Percentiles rank a stretch among this genome's conserved stretches.
Conservation (phyloP, 202 grass and related monocot genomes). For the Panicum virgatum region DNA sequence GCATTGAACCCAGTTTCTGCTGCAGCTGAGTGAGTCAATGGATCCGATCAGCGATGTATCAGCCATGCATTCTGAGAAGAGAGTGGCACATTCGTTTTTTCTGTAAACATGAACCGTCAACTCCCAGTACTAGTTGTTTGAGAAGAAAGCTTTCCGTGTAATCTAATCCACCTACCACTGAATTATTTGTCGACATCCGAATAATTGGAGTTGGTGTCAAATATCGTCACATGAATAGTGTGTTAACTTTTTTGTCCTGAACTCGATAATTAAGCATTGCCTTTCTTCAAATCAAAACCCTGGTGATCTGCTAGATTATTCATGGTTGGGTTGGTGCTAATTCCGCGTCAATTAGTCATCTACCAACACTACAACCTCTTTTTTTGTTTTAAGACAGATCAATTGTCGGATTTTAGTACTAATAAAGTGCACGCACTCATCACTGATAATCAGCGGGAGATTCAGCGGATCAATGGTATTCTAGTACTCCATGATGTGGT, state of each 20-base stretch:
- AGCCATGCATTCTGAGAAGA: neutral
- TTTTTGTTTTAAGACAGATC: neutral
- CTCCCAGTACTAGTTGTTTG: neutral
- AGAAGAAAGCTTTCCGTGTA: neutral
- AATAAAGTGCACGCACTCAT: neutral
- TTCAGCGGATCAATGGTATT: neutral
- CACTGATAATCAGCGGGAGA: neutral
- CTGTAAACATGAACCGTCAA: neutral
- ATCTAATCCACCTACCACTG: neutral
- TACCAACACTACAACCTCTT: neutral
- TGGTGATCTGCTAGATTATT: neutral
- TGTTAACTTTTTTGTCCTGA: neutral
- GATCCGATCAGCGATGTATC: neutral
- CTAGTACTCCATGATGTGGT: neutral
- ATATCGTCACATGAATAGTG: neutral
- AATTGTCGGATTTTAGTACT: neutral
- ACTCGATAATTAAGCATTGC: neutral
- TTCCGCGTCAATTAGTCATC: neutral
- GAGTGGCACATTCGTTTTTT: neutral
- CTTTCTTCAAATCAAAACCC: neutral
- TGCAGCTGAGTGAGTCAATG: neutral
- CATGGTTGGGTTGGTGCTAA: neutral
- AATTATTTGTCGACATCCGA: neutral
- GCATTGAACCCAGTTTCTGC: slow-evolving; percentile 38
- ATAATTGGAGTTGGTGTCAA: slow-evolving; percentile 1